Base-by-base conservation (phyloP, 768 basidiomycete species). In the Mycena rosella region DNA sequence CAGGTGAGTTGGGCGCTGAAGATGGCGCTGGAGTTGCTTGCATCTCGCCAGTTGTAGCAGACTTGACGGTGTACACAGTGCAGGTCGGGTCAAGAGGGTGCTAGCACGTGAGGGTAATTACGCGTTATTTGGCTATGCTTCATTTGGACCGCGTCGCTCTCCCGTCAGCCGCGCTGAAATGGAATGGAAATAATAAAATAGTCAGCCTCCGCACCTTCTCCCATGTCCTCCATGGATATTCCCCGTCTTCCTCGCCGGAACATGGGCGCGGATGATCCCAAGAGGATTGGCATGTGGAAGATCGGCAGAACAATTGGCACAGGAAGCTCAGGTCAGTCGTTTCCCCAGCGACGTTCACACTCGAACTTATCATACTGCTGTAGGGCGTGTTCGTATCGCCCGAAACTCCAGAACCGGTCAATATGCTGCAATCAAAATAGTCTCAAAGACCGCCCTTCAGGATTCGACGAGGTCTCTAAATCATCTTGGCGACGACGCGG, bases 401-500 rank as follows among this genome's bases (percentile, higher is more conserved):
- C 86, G 95, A 69, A 93, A 96, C 78, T 86, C 89, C n/a, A 92
- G 88, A 76, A 94, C 94, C 0, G 94, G 93, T 30, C 90, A 95
- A 79, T 91, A 92, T 74, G 95, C 96, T 40, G 96, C 96, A 11
- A 89, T 98, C 78, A 99, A 99, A 83, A 98, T 97, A 71, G 92
- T 99, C 32, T 90, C 92, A 48, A 96, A 96, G 79, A 81, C 85
- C 59, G 80, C 91, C 63, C 79, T 93, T n/a, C n/a, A n/a, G 63
- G 85, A 84, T 60, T 92, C 93, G 53, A 85, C 87, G 42, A 84
- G 88, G 69, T 92, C 91, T 26, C 83, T 94, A 66, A 85, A 87
- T 54, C 88, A 88, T 54, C 86, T 91, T 15, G 89, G 86, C 17
- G 91, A 91, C 63, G 88, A 92, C 68, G 86, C 91, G 15, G 94